These are phyloP conservation scores for Adansonia gregorii DNA, from an alignment of 441 rosid genomes.

Conservation along the genomic window DNA sequence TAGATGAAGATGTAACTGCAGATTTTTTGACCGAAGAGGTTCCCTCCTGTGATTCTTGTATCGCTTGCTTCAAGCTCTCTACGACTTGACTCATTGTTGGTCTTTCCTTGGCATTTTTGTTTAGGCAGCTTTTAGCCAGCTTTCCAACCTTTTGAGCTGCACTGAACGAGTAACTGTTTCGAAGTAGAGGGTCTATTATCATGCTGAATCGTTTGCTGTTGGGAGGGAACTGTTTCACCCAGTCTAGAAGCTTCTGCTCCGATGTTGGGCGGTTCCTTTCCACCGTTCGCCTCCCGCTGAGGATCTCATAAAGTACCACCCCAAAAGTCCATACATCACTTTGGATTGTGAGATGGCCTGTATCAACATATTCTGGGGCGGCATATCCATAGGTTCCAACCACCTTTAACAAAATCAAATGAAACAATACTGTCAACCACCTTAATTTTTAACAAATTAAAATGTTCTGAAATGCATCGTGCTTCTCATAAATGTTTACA, in stretches of 20 bases:
- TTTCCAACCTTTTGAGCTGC: constrained; percentile 44
- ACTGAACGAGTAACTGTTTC: constrained; percentile 37
- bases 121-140: constrained; percentile 54
- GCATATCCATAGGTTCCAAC: constrained; percentile 62
- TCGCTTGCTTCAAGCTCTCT: constrained; percentile 38
- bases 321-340: constrained; percentile 63
- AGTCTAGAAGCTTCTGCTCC: constrained; percentile 58
- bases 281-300: constrained; percentile 54
- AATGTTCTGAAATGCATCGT: background rate
- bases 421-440: background rate
- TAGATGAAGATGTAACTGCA: constrained; percentile 35
- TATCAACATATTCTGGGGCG: constrained; percentile 59
- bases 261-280: constrained; percentile 45
- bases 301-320: constrained; percentile 61
- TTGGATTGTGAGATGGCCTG: constrained; percentile 56
- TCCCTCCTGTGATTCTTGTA: constrained; percentile 40
- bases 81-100: constrained; percentile 52
- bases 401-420: constrained; percentile 34
- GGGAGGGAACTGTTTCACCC: constrained; percentile 54
- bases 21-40: constrained; percentile 15
- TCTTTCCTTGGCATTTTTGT: constrained; percentile 48
- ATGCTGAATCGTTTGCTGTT: constrained; percentile 48
- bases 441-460: constrained; percentile 2
- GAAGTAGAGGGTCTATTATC: constrained; percentile 49
- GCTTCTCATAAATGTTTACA: background rate